phyloP scores from a whole-genome alignment of 306 rosid species.

The Casuarina cunninghamiana region DNA sequence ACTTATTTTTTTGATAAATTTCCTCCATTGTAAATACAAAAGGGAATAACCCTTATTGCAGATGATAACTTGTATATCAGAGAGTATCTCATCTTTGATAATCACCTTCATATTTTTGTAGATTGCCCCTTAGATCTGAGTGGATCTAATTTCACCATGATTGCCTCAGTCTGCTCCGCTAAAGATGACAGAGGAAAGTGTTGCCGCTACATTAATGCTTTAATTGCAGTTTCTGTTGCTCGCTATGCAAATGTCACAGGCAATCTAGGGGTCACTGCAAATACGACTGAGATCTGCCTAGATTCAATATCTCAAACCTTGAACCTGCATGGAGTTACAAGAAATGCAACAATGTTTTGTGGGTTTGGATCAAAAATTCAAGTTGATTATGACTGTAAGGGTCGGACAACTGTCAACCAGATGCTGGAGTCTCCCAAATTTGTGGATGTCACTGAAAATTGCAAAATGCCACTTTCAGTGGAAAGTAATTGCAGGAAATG shows the following conservation, averaged over 20 bases:
- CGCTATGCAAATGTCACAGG: constrained; percentile 77
- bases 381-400: constrained; percentile 81
- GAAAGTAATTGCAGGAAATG: constrained; percentile 76
- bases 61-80: not conserved
- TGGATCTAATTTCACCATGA: constrained; percentile 74
- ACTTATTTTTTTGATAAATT: not conserved
- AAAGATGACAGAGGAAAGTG: constrained; percentile 74
- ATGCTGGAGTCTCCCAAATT: constrained; percentile 87
- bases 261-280: constrained; percentile 70
- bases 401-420: constrained; percentile 69
- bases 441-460: constrained; percentile 54
- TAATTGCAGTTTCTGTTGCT: constrained; percentile 76
- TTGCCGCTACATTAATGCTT: constrained; percentile 92
- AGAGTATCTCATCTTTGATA: constrained; percentile 22
- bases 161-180: constrained; percentile 72
- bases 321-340: constrained; percentile 70
- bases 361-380: constrained; percentile 85
- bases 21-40: not conserved
- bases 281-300: constrained; percentile 64
- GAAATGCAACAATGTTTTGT: constrained; percentile 75
- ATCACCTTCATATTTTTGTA: constrained; percentile 43
- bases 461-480: constrained; percentile 64
- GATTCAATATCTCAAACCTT: constrained; percentile 66
- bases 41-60: not conserved
- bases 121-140: constrained; percentile 88